These are phyloP conservation scores for Solanum bulbocastanum DNA, from an alignment of 257 asterid genomes.

Conservation along the genomic window DNA sequence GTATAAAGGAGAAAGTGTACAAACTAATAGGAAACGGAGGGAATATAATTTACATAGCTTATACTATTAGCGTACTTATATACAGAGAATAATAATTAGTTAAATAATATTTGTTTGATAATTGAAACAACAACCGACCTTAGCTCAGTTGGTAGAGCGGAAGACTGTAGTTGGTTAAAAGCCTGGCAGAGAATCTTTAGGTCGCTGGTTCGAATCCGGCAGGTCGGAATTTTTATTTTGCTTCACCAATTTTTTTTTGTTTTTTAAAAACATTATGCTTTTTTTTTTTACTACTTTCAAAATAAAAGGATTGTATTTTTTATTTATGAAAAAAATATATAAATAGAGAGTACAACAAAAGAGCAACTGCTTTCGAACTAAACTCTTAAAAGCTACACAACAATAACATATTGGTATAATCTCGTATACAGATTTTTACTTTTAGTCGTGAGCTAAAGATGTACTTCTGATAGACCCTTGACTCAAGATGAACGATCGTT, in stretches of 20 bases:
- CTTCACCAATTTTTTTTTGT: too few species aligned
- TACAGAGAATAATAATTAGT: too few species aligned
- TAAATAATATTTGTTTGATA: not conserved
- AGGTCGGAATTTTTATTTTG: conserved; percentile 8
- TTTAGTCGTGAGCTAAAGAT: not conserved
- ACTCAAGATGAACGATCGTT: not conserved
- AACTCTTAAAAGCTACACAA: not conserved
- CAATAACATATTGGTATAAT: not conserved
- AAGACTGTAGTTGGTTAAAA: not conserved
- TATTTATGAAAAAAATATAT: not conserved
- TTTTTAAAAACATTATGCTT: too few species aligned
- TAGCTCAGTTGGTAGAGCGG: conserved; percentile 7
- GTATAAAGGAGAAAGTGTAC: not conserved
- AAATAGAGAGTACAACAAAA: not conserved
- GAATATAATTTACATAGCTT: too few species aligned
- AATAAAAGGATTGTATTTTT: not conserved
- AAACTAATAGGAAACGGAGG: too few species aligned
- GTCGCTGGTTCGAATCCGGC: conserved; percentile 41
- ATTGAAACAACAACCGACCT: not conserved
- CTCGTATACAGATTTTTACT: not conserved
- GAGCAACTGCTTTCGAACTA: too few species aligned
- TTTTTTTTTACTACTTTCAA: not conserved
- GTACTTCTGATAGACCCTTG: rapidly evolving
- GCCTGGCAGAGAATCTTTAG: conserved; percentile 12
- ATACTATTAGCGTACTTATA: too few species aligned